Base-by-base conservation (phyloP, 2,329 filamentous ascomycete genomes). In the Akanthomyces dipterigenus region DNA sequence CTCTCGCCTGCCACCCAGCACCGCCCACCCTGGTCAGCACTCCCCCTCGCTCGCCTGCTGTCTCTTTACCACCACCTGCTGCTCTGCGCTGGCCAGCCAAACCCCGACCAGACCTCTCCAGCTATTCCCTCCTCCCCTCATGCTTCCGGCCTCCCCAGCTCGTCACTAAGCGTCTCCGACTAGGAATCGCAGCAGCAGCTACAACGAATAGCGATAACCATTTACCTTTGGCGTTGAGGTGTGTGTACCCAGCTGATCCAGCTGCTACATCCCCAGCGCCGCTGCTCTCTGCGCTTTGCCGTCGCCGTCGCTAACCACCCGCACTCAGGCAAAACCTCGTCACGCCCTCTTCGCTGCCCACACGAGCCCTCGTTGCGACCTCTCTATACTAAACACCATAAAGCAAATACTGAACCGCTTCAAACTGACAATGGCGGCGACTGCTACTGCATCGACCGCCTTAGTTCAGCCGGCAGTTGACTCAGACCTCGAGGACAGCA, bases 401-500 rank as follows among this genome's bases (percentile, higher is more conserved):
- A 22, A 59, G 31, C 56, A 42, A 48, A 43, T 46, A 57, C 38
- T 48, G 26, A 48, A 40, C 48, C 53, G 38, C 20, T 43, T 53
- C 20, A 42, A 18, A 66, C 66, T 57, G 54, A 62, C 46, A 57
- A 86, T 86, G 82, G 80, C 82, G 68, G 79, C 81, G 67, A 78
- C 79, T 70, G 78, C 78, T 68, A 75, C 81, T 67, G 75, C 77
- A 70, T 75, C 77, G 67, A 75, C 77, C 67, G 78, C 79, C 66
- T 77, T 79, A 68, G 78, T 80, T 64, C 78, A 81, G 36, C 61
- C 69, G 31, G 67, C 66, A 64, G 71, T 68, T 65, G 70, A 63
- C 61, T 75, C 76, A 65, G 82, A 83, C 68, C 77, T 78, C 64
- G 82, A 83, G 67, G 86, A 87, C 69, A 90, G 89, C 72, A 87